Conservation (phyloP, 2,329 filamentous ascomycete genomes). For the Fusarium devonianum region DNA sequence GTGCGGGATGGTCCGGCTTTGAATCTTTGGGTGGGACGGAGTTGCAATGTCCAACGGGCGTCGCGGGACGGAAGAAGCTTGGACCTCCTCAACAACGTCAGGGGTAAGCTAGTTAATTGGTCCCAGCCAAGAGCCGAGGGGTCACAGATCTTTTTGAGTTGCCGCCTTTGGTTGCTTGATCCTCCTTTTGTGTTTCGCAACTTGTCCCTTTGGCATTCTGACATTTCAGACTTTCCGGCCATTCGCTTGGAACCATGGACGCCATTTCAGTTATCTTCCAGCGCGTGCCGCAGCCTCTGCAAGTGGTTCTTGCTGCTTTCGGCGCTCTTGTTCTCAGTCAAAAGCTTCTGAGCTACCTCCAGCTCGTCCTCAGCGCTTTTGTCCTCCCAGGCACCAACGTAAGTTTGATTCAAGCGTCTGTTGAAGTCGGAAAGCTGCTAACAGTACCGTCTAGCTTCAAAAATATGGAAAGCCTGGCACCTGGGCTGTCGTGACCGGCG, state of each 20-base stretch:
- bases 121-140: slow-evolving; percentile 32
- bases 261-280: slow-evolving; percentile 39
- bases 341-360: slow-evolving; percentile 65
- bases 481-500: slow-evolving; percentile 94
- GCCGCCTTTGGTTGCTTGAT: slow-evolving; percentile 4
- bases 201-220: background rate
- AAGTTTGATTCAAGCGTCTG: slow-evolving; percentile 47
- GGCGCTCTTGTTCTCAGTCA: slow-evolving; percentile 66
- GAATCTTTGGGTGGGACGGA: slow-evolving; percentile 27
- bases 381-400: slow-evolving; percentile 70
- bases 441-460: slow-evolving; percentile 67
- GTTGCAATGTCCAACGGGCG: slow-evolving; percentile 17
- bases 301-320: slow-evolving; percentile 57
- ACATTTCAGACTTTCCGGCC: background rate
- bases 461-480: slow-evolving; percentile 91
- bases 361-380: slow-evolving; percentile 72
- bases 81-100: slow-evolving; percentile 43
- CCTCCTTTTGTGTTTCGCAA: background rate
- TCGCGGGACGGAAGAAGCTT: slow-evolving; percentile 34
- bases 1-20: slow-evolving; percentile 6
- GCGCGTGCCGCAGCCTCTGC: slow-evolving; percentile 53
- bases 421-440: no score
- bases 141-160: slow-evolving; percentile 21
- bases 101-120: slow-evolving; percentile 29
- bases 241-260: slow-evolving; percentile 39